Percentiles rank a stretch among this genome's conserved stretches.
These are phyloP conservation scores for Penicillium sp. DNA, from an alignment of 2,329 filamentous ascomycete species.

Conservation along the genomic window DNA sequence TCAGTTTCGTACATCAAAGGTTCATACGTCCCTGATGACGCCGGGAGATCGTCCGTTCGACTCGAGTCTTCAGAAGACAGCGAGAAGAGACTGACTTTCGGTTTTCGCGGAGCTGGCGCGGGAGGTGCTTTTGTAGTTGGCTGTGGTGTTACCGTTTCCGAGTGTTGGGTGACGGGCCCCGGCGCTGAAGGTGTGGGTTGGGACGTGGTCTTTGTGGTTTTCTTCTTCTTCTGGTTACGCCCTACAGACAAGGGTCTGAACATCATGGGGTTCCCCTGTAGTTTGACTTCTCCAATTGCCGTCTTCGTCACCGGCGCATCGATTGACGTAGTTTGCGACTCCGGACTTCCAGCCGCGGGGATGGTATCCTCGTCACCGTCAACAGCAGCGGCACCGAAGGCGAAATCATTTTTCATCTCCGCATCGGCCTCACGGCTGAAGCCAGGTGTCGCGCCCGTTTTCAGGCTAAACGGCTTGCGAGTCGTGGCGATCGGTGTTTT, in stretches of 20 bases:
- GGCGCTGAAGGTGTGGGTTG: conserved; percentile 15
- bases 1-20: conserved; percentile 38
- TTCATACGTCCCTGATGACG: conserved; percentile 31
- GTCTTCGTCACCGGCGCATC: conserved; percentile 9
- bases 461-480: conserved; percentile 63
- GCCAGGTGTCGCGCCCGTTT: conserved; percentile 76
- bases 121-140: conserved; percentile 8
- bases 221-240: conserved; percentile 68
- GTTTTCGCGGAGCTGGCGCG: conserved; percentile 30
- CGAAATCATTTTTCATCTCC: conserved; percentile 31
- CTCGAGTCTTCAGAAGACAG: conserved; percentile 29
- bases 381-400: conserved; percentile 30
- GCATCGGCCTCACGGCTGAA: conserved; percentile 63
- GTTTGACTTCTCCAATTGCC: conserved; percentile 40
- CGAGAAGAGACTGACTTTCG: conserved; percentile 45
- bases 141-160: conserved; percentile 7
- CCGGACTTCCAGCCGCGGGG: conserved; percentile 25
- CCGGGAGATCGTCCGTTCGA: conserved; percentile 4
- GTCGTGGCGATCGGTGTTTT: conserved; percentile 39
- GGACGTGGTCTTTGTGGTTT: conserved; percentile 35
- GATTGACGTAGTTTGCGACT: conserved; percentile 5
- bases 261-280: conserved; percentile 74
- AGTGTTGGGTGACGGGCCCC: conserved; percentile 14
- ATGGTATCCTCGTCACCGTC: conserved; percentile 30
- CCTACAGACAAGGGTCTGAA: conserved; percentile 86